Conservation (phyloP, 371 early-diverging fungal genomes). For the Mucor circinelloides region DNA sequence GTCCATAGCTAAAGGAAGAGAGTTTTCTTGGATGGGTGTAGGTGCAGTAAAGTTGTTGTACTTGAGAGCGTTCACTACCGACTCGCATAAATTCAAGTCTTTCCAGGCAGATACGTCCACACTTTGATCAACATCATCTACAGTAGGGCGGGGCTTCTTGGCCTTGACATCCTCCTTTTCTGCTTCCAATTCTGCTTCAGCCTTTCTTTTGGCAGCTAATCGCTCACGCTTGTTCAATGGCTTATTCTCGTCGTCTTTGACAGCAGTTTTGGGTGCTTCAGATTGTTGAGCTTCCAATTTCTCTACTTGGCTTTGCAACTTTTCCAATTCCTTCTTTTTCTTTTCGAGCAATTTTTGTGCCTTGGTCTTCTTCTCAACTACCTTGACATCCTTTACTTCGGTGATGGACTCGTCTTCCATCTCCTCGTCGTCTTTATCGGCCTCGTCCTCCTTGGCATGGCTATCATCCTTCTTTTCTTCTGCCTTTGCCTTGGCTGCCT, state of each 20-base stretch:
- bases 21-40: constrained; percentile 93
- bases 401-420: constrained; percentile 1
- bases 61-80: constrained; percentile 68
- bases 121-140: constrained; percentile 48
- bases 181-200: constrained; percentile 18
- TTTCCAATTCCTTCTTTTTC: constrained; percentile 34
- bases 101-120: constrained; percentile 67
- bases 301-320: constrained; percentile 19
- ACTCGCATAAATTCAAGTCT: constrained; percentile 47
- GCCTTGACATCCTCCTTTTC: constrained; percentile 6
- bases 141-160: constrained; percentile 27
- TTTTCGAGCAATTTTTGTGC: constrained; percentile 27
- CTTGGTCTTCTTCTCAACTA: constrained; percentile 27
- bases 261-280: not conserved
- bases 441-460: not conserved
- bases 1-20: constrained; percentile 71
- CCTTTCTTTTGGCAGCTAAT: constrained; percentile 28
- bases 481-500: constrained; percentile 30
- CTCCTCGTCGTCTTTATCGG: not conserved
- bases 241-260: constrained; percentile 21
- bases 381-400: constrained; percentile 15
- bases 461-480: not conserved
- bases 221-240: constrained; percentile 34
- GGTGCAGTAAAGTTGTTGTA: constrained; percentile 79
- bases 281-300: constrained; percentile 21